These are phyloP conservation scores for Phylloporus scabripes DNA, from an alignment of 768 basidiomycete species.

Conservation along the genomic window DNA sequence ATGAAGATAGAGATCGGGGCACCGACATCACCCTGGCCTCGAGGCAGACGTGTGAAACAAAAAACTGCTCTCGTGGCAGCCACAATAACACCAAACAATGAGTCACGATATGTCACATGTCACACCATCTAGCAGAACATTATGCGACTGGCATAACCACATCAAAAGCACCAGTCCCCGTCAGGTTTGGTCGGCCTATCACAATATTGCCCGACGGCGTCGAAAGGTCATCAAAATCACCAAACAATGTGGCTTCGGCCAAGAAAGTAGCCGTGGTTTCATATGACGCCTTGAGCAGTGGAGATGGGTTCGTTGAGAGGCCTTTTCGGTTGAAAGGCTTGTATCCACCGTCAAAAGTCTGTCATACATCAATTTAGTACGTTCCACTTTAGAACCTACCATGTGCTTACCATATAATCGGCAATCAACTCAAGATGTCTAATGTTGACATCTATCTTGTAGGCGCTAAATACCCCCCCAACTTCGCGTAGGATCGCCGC, in stretches of 20 bases:
- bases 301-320: constrained; percentile 89
- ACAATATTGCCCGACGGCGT: constrained; percentile 92
- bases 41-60: constrained; percentile 10
- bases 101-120: constrained; percentile 9
- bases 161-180: constrained; percentile 96
- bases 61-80: constrained; percentile 7
- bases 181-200: constrained; percentile 75
- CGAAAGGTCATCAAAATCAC: constrained; percentile 90
- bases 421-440: constrained; percentile 96
- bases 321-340: constrained; percentile 98
- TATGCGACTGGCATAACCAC: constrained; percentile 52
- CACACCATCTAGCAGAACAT: constrained; percentile 4
- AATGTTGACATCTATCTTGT: constrained; percentile 92
- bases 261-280: constrained; percentile 94
- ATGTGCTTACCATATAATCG: constrained; percentile 87
- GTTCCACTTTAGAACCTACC: not conserved
- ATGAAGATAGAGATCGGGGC: constrained; percentile 21
- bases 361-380: not conserved
- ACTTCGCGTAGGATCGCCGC: constrained; percentile 88
- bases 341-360: constrained; percentile 98
- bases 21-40: constrained; percentile 23
- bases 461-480: constrained; percentile 85
- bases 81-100: constrained; percentile 24
- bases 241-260: constrained; percentile 89
- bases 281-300: constrained; percentile 94